phyloP scores from a whole-genome alignment of 768 basidiomycete species.

The Cyathus striatus region DNA sequence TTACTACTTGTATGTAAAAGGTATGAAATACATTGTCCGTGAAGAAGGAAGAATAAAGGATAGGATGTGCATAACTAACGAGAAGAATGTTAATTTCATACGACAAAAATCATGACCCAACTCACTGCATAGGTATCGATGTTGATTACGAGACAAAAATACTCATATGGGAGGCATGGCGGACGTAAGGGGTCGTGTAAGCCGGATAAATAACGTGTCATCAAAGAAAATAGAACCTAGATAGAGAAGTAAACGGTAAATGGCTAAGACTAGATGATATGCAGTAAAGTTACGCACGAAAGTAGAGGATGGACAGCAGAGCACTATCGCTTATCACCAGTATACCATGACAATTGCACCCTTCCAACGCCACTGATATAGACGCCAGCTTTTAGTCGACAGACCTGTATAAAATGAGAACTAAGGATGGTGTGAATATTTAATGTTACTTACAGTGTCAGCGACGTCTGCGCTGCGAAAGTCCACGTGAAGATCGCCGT shows the following conservation, averaged over 20 bases:
- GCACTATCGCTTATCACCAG: slow-evolving; percentile 41
- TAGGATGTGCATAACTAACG: no score
- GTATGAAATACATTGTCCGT: no score
- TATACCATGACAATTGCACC: slow-evolving; percentile 71
- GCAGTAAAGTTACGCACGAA: neutral
- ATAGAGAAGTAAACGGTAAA: neutral
- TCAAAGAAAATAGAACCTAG: neutral
- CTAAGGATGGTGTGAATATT: slow-evolving; percentile 4
- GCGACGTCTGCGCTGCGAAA: slow-evolving; percentile 75
- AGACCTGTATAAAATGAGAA: slow-evolving; percentile 43
- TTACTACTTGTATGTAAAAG: no score
- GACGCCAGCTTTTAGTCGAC: slow-evolving; percentile 72
- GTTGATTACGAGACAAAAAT: no score
- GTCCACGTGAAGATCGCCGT: slow-evolving; percentile 74
- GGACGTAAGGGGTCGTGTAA: no score
- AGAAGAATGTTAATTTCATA: no score
- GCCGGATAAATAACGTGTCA: no score
- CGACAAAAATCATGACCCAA: no score
- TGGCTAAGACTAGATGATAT: neutral
- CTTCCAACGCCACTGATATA: slow-evolving; percentile 73
- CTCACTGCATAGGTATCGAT: no score
- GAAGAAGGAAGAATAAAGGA: no score
- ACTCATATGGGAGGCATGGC: no score
- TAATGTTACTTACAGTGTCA: slow-evolving; percentile 54
- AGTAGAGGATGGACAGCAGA: no score